These are phyloP conservation scores for Mucor sp. DNA, from an alignment of 371 early-diverging fungal species.

Conservation along the genomic window DNA sequence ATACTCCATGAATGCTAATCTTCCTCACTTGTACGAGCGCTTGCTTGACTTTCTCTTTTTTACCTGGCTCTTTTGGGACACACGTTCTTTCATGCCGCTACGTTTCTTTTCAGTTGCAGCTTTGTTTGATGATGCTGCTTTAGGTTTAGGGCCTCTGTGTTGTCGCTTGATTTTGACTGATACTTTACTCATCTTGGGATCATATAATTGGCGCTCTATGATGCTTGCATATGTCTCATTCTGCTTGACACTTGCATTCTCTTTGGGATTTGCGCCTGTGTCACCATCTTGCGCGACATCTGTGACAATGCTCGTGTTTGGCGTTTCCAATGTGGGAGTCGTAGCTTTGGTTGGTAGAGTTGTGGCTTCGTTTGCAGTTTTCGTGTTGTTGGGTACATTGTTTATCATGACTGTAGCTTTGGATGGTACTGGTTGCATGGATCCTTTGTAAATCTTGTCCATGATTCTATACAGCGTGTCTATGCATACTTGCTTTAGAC, in stretches of 20 bases:
- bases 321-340: too few relatives aligned
- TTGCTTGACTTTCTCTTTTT: not conserved
- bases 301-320: too few relatives aligned
- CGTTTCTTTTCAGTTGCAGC: not conserved
- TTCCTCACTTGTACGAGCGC: too few relatives aligned
- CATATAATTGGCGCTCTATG: not conserved
- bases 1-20: too few relatives aligned
- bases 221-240: not conserved
- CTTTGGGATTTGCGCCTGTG: not conserved
- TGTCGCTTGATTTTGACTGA: not conserved
- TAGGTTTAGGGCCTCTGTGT: not conserved
- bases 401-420: not conserved
- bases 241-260: not conserved
- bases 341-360: too few relatives aligned
- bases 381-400: not conserved
- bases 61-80: not conserved
- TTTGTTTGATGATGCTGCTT: not conserved
- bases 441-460: not conserved
- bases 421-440: not conserved
- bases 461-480: not conserved
- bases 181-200: not conserved
- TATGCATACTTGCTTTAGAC: not conserved
- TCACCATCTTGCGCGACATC: not conserved
- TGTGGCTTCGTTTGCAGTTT: not conserved
- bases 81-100: not conserved